These are phyloP conservation scores for Trichoderma semiorbis DNA, from an alignment of 2,329 filamentous ascomycete species.

Conservation along the genomic window DNA sequence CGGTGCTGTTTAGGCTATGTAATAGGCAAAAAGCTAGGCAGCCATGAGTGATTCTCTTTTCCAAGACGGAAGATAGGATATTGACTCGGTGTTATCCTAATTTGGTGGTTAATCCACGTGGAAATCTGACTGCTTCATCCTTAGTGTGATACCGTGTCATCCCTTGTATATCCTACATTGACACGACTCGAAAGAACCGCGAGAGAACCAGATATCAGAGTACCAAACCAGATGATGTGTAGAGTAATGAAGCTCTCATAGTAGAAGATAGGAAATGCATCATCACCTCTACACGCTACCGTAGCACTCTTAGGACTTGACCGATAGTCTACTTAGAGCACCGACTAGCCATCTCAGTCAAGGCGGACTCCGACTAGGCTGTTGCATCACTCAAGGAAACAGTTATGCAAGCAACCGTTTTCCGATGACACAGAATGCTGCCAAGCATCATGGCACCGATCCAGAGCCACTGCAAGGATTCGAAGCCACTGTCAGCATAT, in stretches of 20 bases:
- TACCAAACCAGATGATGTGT: neutral
- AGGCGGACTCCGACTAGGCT: neutral
- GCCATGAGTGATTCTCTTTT: too few species aligned
- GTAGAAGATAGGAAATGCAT: neutral
- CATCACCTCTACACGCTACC: neutral
- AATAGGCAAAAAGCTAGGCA: neutral
- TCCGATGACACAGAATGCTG: neutral
- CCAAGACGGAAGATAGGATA: too few species aligned
- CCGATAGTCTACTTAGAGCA: neutral
- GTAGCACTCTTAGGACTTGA: neutral
- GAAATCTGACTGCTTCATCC: neutral
- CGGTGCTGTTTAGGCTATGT: neutral
- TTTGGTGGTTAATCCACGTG: neutral
- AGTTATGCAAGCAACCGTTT: neutral
- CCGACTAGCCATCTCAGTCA: neutral
- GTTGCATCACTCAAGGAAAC: neutral
- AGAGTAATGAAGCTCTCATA: neutral
- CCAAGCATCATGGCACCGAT: neutral
- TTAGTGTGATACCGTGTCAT: neutral
- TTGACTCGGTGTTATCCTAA: neutral
- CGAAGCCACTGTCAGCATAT: neutral
- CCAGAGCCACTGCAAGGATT: neutral
- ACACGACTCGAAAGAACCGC: neutral
- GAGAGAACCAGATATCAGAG: neutral
- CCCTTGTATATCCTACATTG: neutral